These are phyloP conservation scores for Amaranthus cruentus DNA, from an alignment of 148 eudicot species.

Conservation along the genomic window DNA sequence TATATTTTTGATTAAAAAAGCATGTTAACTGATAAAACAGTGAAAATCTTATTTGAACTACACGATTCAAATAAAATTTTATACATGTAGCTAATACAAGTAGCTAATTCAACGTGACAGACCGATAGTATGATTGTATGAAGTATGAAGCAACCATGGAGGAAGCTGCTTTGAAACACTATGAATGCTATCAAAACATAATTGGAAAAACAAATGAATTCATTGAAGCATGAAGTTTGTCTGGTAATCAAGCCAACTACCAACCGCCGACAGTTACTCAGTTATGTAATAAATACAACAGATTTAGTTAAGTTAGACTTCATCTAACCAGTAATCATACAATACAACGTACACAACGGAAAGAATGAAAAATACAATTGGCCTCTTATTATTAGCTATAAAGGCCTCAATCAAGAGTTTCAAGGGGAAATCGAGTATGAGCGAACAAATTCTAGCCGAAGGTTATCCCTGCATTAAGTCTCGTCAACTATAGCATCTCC, in stretches of 20 bases:
- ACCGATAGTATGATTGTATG: no score
- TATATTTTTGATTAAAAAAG: no score
- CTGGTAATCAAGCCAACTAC: conserved; percentile 17
- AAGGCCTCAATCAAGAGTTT: neutral
- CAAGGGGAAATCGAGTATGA: neutral
- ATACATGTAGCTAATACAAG: no score
- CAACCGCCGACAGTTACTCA: conserved; percentile 1
- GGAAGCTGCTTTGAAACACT: no score
- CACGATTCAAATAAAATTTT: no score
- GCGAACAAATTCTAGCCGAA: neutral
- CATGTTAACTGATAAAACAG: no score
- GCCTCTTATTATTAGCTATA: neutral
- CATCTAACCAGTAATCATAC: conserved; percentile 21
- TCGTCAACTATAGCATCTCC: neutral
- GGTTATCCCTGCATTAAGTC: neutral
- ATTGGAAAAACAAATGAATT: conserved; percentile 4
- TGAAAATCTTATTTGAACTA: no score
- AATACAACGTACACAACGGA: conserved; percentile 11
- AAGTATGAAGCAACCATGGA: no score
- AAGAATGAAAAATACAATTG: neutral
- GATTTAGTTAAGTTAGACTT: conserved; percentile 17
- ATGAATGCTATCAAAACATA: no score
- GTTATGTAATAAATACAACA: conserved; percentile 24
- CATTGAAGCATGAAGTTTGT: conserved; percentile 9
- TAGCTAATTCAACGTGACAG: no score